Base-by-base conservation (phyloP, 2,329 filamentous ascomycete genomes). In the Rutstroemia sydowiana region DNA sequence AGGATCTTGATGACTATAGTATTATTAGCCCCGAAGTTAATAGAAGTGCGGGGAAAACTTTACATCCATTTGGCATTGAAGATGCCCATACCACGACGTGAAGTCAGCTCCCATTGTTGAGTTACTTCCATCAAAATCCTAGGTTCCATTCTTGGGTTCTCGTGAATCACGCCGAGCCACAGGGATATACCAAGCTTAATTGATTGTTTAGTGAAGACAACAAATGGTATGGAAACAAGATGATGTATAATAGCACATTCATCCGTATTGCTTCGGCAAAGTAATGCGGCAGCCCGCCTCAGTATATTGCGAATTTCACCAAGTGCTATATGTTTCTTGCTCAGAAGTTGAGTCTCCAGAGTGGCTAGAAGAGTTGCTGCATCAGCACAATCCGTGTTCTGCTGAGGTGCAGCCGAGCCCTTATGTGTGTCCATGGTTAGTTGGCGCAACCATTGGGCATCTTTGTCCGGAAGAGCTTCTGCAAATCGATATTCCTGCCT, bases 101-200 rank as follows among this genome's bases (percentile, higher is more conserved):
- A 83, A 3, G 87, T 93, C 52, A 78, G 75, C 68, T 97, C 92
- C 88, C 92, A 98, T 57, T 92, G 87, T 64, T 93, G 86, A 9
- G 87, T 85, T 61, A 97, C 88, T 66, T 95, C 89, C 48, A 83
- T 84, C 30, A 98, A 71, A 51, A 99, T 82, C 55, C 90, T 84
- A 8, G 92, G 80, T 68, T 95, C 90, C 69, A 96, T 84, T 51
- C 81, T 79, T 2, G 91, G 88, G 63, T 95, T 97, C 67, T 98
- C 93, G 62, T 97, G 93, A 63, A 97, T 95, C 13, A 97, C 88
- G 23, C 93, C 93, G 55, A 96, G 82, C 93, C 93, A 99, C 6
- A 98, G 74, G 3, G 93, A 96, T 32, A 96, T 87, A 5, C 93
- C 95, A 46, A 97, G 81, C 66, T 95, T 95, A 66, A 98, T 93